Conservation (phyloP, 2,329 filamentous ascomycete genomes). For the Venturia oleaginea region DNA sequence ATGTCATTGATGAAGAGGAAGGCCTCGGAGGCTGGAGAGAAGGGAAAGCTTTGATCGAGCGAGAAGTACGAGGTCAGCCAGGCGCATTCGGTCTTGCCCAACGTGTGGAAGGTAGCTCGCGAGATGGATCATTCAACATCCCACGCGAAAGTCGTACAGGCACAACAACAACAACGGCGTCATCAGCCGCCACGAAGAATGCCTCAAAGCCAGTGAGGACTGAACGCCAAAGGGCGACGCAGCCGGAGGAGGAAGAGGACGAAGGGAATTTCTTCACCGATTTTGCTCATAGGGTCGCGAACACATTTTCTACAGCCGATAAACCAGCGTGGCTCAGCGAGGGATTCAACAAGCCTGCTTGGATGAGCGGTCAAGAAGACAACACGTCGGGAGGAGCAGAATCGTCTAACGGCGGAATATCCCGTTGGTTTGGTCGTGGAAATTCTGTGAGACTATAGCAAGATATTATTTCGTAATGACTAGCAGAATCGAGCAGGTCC, state of each 20-base stretch:
- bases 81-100: conserved; percentile 16
- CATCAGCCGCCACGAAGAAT: neutral
- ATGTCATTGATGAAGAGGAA: conserved; percentile 66
- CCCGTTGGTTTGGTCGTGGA: conserved; percentile 13
- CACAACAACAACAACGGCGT: neutral
- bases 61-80: conserved; percentile 50
- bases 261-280: conserved; percentile 78
- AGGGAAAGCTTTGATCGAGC: conserved; percentile 80
- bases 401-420: neutral
- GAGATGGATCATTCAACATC: conserved; percentile 7
- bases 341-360: conserved; percentile 11
- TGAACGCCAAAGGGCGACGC: neutral
- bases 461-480: neutral
- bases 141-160: conserved; percentile 1
- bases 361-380: conserved; percentile 11
- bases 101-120: neutral
- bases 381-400: neutral
- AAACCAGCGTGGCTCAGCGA: conserved; percentile 14
- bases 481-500: neutral
- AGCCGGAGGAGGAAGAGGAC: conserved; percentile 48
- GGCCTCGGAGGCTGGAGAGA: conserved; percentile 79
- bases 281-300: conserved; percentile 76
- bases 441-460: conserved; percentile 10
- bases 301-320: conserved; percentile 66
- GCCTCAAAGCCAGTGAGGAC: neutral